Evolutionary conservation across 768 basidiomycete genomes (phyloP).

Genomic region (Boletus coccyginus): DNA sequence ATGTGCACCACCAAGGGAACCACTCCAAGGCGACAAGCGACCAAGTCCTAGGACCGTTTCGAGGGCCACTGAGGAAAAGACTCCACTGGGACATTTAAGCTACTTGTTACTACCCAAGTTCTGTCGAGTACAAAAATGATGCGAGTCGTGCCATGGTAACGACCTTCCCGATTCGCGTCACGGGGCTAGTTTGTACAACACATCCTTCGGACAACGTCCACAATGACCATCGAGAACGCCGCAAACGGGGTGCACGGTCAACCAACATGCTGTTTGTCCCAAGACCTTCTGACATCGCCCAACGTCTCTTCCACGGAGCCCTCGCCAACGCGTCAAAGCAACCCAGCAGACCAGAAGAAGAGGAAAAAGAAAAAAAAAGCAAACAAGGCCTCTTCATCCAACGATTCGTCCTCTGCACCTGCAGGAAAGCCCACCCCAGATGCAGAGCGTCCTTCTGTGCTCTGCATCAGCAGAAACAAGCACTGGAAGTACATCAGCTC

Average conservation of each 20-base stretch:
- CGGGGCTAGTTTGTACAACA: not conserved
- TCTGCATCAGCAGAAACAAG: slow-evolving; percentile 90
- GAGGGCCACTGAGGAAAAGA: too few relatives aligned
- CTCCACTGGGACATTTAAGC: not conserved
- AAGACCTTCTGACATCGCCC: not conserved
- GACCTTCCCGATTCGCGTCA: slow-evolving; percentile 11
- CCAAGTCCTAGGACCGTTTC: not conserved
- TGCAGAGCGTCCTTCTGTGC: slow-evolving; percentile 54
- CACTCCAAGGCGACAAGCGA: not conserved
- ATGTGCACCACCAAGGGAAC: too few relatives aligned
- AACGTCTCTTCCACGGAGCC: slow-evolving; percentile 10
- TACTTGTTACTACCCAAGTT: not conserved
- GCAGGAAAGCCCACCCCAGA: slow-evolving; percentile 36
- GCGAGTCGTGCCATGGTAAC: slow-evolving; percentile 8
- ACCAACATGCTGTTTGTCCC: not conserved
- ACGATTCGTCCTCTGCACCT: slow-evolving; percentile 14
- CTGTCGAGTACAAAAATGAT: not conserved
- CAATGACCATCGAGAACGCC: slow-evolving; percentile 3
- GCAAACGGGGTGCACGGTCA: not conserved
- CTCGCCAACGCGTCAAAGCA: slow-evolving; percentile 19
- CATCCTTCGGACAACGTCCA: not conserved
- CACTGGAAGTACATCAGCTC: slow-evolving; percentile 94
- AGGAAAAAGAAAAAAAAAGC: slow-evolving; percentile 65
- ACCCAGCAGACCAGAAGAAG: slow-evolving; percentile 50
- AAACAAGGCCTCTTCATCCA: slow-evolving; percentile 34